Evolutionary conservation across 2,329 filamentous ascomycete genomes (phyloP).

Genomic region (Pyrenophora tritici-repentis): DNA sequence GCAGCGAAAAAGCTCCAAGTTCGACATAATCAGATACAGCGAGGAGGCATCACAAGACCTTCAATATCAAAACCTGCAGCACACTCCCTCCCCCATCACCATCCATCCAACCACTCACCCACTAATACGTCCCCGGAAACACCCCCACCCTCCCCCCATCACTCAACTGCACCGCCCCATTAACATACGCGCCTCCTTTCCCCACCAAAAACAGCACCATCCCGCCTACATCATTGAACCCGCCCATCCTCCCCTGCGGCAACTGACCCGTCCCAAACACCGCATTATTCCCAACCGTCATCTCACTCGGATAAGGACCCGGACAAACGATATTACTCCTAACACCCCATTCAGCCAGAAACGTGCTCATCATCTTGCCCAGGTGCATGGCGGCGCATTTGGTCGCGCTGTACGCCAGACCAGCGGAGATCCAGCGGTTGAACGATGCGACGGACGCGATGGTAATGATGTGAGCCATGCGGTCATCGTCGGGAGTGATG

Average conservation of each 20-base stretch:
- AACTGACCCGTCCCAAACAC: slow-evolving; percentile 43
- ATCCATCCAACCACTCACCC: no score
- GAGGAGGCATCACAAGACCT: no score
- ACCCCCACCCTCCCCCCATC: slow-evolving; percentile 52
- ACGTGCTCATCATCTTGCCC: slow-evolving; percentile 51
- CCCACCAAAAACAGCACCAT: slow-evolving; percentile 58
- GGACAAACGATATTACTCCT: slow-evolving; percentile 55
- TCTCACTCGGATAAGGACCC: slow-evolving; percentile 53
- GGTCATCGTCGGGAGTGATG: slow-evolving; percentile 40
- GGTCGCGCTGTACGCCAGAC: slow-evolving; percentile 51
- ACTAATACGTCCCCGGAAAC: slow-evolving; percentile 43
- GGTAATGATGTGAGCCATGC: slow-evolving; percentile 55
- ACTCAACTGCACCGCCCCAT: slow-evolving; percentile 57
- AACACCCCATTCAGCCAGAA: slow-evolving; percentile 53
- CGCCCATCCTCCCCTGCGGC: slow-evolving; percentile 49
- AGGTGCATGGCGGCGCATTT: slow-evolving; percentile 53
- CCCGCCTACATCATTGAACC: slow-evolving; percentile 55
- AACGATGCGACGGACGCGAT: slow-evolving; percentile 50
- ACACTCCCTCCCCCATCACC: background rate
- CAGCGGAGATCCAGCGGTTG: slow-evolving; percentile 46
- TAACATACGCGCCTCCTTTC: slow-evolving; percentile 58
- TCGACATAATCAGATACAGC: no score
- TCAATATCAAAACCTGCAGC: no score
- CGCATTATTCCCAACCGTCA: slow-evolving; percentile 41
- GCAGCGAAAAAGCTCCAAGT: no score